Percentiles rank a stretch among this genome's conserved stretches.
Evolutionary conservation across 257 asterid genomes (phyloP).

Genomic region (Mentha longifolia): DNA sequence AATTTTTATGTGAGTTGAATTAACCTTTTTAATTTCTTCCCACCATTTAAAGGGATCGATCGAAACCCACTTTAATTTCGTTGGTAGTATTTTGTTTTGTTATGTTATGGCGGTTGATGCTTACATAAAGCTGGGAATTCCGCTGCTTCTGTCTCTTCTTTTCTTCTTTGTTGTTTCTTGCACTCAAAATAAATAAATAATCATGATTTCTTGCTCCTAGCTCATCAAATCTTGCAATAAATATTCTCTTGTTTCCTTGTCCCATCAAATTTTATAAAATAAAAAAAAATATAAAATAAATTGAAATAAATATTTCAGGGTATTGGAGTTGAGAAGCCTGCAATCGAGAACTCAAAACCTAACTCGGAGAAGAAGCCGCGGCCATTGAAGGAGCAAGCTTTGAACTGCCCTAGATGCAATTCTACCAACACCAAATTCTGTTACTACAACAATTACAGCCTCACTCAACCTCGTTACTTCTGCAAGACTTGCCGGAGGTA

Average conservation of each 20-base stretch:
- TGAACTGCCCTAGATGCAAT: conserved; percentile 83
- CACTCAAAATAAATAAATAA: not conserved
- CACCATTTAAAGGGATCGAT: conserved; percentile 42
- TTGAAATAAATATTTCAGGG: conserved; percentile 36
- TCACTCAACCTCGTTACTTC: conserved; percentile 85
- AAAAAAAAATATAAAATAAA: not conserved
- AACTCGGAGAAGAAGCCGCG: conserved; percentile 60
- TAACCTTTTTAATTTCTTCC: conserved; percentile 7
- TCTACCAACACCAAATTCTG: conserved; percentile 90
- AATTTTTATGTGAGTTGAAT: conserved; percentile 23
- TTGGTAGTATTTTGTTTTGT: conserved; percentile 20
- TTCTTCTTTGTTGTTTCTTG: conserved; percentile 38
- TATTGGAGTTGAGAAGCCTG: conserved; percentile 44
- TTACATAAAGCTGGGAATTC: not conserved
- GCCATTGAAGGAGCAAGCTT: conserved; percentile 65
- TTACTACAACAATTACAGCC: conserved; percentile 82
- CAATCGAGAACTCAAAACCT: conserved; percentile 39
- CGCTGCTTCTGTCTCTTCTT: conserved; percentile 12
- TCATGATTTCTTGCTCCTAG: not conserved
- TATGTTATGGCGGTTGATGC: not conserved
- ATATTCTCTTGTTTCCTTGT: not conserved
- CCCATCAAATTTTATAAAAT: not conserved
- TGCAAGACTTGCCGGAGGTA: conserved; percentile 89
- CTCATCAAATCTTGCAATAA: conserved; percentile 2
- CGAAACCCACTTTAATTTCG: conserved; percentile 21